Conservation (phyloP, 805 yeast species). For the Nakazawaea sp. region DNA sequence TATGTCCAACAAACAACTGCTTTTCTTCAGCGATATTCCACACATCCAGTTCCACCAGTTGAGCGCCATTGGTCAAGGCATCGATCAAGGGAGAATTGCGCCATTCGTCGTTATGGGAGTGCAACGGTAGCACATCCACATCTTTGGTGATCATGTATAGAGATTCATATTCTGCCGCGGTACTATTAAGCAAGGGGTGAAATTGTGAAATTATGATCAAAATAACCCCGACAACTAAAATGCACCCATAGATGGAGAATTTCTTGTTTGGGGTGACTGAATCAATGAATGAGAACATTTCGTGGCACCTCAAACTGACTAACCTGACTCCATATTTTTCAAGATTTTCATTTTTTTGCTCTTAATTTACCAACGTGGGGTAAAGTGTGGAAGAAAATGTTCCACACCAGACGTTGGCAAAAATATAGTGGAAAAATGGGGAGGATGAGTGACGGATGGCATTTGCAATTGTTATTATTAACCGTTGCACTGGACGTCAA, state of each 20-base stretch:
- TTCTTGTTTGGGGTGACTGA: not conserved
- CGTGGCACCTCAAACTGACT: too few species aligned
- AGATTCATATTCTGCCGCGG: too few species aligned
- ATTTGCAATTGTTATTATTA: too few species aligned
- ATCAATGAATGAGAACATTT: too few species aligned
- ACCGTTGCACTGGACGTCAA: too few species aligned
- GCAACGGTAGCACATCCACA: conserved; percentile 30
- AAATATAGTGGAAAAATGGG: too few species aligned
- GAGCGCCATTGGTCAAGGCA: conserved; percentile 44
- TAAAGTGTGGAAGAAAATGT: too few species aligned
- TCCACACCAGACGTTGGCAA: too few species aligned
- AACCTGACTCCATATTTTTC: too few species aligned
- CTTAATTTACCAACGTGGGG: too few species aligned
- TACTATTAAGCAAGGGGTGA: not conserved
- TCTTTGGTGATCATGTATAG: conserved; percentile 18
- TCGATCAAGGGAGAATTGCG: conserved; percentile 49
- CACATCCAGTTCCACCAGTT: conserved; percentile 62
- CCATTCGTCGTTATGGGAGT: conserved; percentile 72
- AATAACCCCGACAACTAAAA: not conserved
- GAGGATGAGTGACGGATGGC: too few species aligned
- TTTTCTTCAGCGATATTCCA: conserved; percentile 34
- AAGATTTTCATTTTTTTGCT: too few species aligned
- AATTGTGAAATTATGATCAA: not conserved
- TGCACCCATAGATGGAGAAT: not conserved
- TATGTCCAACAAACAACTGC: conserved; percentile 57